phyloP scores from a whole-genome alignment of 2,329 filamentous ascomycete genomes.

The Monosporascus cannonballus region DNA sequence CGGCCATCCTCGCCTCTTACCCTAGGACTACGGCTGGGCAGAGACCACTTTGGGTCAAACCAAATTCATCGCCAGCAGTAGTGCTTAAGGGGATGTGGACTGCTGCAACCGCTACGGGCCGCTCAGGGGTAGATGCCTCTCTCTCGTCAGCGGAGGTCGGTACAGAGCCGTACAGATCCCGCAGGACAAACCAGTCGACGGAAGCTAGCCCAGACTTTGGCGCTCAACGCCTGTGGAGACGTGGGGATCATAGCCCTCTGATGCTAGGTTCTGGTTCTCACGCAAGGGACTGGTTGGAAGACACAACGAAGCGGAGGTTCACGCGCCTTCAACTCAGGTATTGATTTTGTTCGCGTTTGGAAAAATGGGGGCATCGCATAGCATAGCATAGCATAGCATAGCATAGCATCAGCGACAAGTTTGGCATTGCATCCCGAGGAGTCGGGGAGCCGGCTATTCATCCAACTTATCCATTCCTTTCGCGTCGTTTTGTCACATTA shows the following conservation, averaged over 20 bases:
- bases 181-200: constrained; percentile 1
- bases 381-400: neutral
- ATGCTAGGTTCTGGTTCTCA: neutral
- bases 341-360: constrained; percentile 2
- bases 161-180: neutral
- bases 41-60: constrained; percentile 6
- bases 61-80: neutral
- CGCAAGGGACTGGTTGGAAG: constrained; percentile 20
- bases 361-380: neutral
- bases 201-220: constrained; percentile 7
- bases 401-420: neutral
- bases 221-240: constrained; percentile 20
- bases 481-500: neutral
- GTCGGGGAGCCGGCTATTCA: neutral
- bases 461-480: neutral
- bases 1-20: constrained; percentile 28
- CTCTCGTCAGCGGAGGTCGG: neutral
- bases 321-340: constrained; percentile 19
- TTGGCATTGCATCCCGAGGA: neutral
- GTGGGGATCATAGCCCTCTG: neutral
- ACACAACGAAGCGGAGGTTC: constrained; percentile 18
- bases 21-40: constrained; percentile 4
- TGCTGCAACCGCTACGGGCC: neutral
- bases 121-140: neutral
- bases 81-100: constrained; percentile 4